Evolutionary conservation across 768 basidiomycete species (phyloP).

Genomic region (Dendrothele bispora): DNA sequence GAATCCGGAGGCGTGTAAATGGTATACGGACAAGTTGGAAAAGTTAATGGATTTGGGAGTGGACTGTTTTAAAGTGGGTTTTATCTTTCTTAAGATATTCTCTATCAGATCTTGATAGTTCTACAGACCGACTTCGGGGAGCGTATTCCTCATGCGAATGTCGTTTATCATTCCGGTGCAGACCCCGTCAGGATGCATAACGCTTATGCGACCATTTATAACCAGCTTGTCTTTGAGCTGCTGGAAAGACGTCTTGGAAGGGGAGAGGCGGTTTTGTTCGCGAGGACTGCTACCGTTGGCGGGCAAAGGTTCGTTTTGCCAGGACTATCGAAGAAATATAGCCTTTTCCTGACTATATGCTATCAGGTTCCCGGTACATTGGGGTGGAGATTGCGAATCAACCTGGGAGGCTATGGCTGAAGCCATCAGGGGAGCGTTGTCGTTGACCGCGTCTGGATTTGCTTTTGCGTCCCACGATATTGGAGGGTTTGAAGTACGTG

Average conservation of each 20-base stretch:
- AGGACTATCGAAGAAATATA: neutral
- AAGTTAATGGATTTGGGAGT: slow-evolving; percentile 55
- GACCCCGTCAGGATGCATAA: slow-evolving; percentile 75
- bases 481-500: slow-evolving; percentile 67
- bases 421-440: slow-evolving; percentile 65
- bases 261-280: slow-evolving; percentile 69
- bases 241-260: slow-evolving; percentile 59
- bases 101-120: too few relatives aligned
- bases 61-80: slow-evolving; percentile 56
- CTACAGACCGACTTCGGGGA: slow-evolving; percentile 33
- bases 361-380: slow-evolving; percentile 48
- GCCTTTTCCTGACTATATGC: neutral
- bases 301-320: slow-evolving; percentile 52
- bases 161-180: slow-evolving; percentile 64
- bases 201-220: slow-evolving; percentile 67
- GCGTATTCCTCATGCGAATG: slow-evolving; percentile 66
- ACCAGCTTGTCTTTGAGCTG: slow-evolving; percentile 65
- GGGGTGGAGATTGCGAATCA: slow-evolving; percentile 78
- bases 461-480: slow-evolving; percentile 76
- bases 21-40: slow-evolving; percentile 52
- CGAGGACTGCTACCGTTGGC: slow-evolving; percentile 65
- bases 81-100: too few relatives aligned
- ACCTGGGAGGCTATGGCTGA: slow-evolving; percentile 82
- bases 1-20: slow-evolving; percentile 52
- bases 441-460: slow-evolving; percentile 67